These are phyloP conservation scores for Nakaseomyces delphensis DNA, from an alignment of 1,139 yeast species.

Conservation along the genomic window DNA sequence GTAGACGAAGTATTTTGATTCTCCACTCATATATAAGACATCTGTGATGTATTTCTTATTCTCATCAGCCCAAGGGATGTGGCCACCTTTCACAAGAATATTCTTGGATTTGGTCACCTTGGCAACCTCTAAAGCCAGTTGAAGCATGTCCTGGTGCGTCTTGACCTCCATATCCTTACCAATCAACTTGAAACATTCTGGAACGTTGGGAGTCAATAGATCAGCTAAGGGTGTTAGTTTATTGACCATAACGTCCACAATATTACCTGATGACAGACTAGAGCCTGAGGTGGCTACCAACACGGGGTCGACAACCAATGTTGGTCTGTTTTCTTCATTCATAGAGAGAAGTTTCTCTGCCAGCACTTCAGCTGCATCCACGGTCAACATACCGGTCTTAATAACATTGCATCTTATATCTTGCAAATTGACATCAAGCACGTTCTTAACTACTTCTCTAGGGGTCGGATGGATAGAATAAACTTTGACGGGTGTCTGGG, in stretches of 20 bases:
- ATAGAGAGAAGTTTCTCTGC: conserved; percentile 33
- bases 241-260: conserved; percentile 37
- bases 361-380: conserved; percentile 47
- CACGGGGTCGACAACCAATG: conserved; percentile 69
- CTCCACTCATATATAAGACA: conserved; percentile 45
- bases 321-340: conserved; percentile 31
- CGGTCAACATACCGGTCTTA: conserved; percentile 75
- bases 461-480: conserved; percentile 42
- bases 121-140: conserved; percentile 41
- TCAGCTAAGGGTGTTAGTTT: conserved; percentile 47
- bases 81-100: conserved; percentile 78
- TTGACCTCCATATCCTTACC: conserved; percentile 20
- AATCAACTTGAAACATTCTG: conserved; percentile 45
- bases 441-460: conserved; percentile 36
- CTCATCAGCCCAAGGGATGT: conserved; percentile 43
- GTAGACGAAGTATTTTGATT: conserved; percentile 37
- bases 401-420: conserved; percentile 64
- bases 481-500: conserved; percentile 69
- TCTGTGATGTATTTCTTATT: conserved; percentile 41
- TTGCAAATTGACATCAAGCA: conserved; percentile 47
- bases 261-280: conserved; percentile 40
- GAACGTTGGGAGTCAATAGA: conserved; percentile 68
- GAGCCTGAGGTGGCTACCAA: conserved; percentile 75
- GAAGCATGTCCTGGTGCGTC: conserved; percentile 34
- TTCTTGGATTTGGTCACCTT: conserved; percentile 39